phyloP scores from a whole-genome alignment of 352 stramenopile species.

The Phytophthora sansomeana region DNA sequence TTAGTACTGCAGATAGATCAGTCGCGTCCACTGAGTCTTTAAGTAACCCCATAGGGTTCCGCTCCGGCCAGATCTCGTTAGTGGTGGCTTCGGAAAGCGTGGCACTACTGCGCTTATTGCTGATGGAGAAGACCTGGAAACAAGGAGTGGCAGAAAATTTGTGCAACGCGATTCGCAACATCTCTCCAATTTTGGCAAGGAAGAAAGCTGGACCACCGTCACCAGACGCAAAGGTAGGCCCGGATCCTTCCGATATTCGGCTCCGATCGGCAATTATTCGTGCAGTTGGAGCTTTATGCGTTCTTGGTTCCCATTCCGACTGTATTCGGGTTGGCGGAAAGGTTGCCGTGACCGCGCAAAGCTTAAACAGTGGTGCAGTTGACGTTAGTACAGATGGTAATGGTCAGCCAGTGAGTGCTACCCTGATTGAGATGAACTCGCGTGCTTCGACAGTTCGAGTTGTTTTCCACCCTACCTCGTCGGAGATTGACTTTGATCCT shows the following conservation, averaged over 20 bases:
- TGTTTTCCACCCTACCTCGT: slow-evolving; percentile 72
- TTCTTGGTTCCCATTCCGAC: slow-evolving; percentile 85
- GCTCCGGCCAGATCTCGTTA: slow-evolving; percentile 82
- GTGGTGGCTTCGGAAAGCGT: slow-evolving; percentile 85
- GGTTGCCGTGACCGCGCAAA: slow-evolving; percentile 70
- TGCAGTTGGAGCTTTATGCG: slow-evolving; percentile 82
- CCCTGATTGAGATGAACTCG: slow-evolving; percentile 79
- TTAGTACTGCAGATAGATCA: slow-evolving; percentile 26
- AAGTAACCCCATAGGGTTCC: slow-evolving; percentile 83
- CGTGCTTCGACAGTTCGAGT: slow-evolving; percentile 74
- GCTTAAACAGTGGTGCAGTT: slow-evolving; percentile 22
- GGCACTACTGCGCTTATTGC: slow-evolving; percentile 72
- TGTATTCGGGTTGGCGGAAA: slow-evolving; percentile 85
- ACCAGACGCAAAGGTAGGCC: slow-evolving; percentile 2
- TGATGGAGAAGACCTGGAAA: slow-evolving; percentile 76
- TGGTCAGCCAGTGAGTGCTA: slow-evolving; percentile 62
- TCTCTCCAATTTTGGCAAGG: slow-evolving; percentile 64
- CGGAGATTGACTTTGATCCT: slow-evolving; percentile 70
- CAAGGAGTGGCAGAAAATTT: slow-evolving; percentile 70
- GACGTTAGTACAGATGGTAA: slow-evolving; percentile 46
- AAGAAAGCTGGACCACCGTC: slow-evolving; percentile 39
- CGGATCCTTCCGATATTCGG: slow-evolving; percentile 64
- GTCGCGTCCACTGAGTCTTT: slow-evolving; percentile 73
- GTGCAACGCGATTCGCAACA: slow-evolving; percentile 76
- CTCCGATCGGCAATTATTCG: slow-evolving; percentile 78